Evolutionary conservation across 2,329 filamentous ascomycete species (phyloP).

Genomic region (Nothopassalora personata): DNA sequence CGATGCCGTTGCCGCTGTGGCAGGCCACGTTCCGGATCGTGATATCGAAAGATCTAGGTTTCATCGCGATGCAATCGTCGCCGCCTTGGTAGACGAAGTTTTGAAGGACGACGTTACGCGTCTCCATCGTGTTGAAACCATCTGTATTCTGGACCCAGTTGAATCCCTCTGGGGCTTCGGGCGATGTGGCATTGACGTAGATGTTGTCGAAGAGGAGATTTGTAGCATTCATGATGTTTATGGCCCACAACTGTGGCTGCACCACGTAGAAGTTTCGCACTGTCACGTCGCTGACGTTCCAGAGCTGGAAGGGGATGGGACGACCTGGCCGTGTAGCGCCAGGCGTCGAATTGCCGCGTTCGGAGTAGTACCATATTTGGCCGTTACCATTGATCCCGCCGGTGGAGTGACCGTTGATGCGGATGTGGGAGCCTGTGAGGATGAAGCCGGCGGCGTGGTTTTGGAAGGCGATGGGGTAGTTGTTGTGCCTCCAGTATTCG

Average conservation of each 20-base stretch:
- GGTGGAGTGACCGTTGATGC: constrained; percentile 48
- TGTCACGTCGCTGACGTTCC: constrained; percentile 52
- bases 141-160: constrained; percentile 57
- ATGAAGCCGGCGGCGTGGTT: constrained; percentile 53
- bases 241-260: constrained; percentile 49
- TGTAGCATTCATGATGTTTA: constrained; percentile 56
- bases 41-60: constrained; percentile 58
- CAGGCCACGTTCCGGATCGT: constrained; percentile 51
- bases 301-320: constrained; percentile 55
- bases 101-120: constrained; percentile 44
- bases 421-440: constrained; percentile 47
- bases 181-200: constrained; percentile 46
- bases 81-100: constrained; percentile 54
- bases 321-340: constrained; percentile 45
- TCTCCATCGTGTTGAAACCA: constrained; percentile 54
- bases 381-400: constrained; percentile 54
- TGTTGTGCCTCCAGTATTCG: constrained; percentile 50
- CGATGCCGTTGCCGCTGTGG: constrained; percentile 49
- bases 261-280: constrained; percentile 50
- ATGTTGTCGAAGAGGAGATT: constrained; percentile 50
- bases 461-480: constrained; percentile 51
- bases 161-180: constrained; percentile 45
- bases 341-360: constrained; percentile 26
- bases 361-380: constrained; percentile 50
- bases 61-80: constrained; percentile 58